Conservation (phyloP, 78 protist genomes). For the Dictyostelium citrinum region DNA sequence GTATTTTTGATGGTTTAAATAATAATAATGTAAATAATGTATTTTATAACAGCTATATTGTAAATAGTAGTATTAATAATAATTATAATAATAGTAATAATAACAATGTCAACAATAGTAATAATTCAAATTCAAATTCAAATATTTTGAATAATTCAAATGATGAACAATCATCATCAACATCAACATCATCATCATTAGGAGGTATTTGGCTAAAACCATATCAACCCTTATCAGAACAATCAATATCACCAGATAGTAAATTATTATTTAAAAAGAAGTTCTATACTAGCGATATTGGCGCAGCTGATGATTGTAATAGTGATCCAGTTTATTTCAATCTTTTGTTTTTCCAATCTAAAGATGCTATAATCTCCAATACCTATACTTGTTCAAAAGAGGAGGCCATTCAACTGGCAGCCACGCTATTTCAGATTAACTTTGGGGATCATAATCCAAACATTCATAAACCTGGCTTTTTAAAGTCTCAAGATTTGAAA, state of each 20-base stretch:
- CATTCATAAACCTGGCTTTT: constrained; percentile 76
- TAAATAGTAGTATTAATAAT: not conserved
- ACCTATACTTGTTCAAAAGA: constrained; percentile 69
- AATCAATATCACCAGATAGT: constrained; percentile 9
- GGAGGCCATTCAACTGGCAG: constrained; percentile 87
- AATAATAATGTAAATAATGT: constrained; percentile 40
- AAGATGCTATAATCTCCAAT: constrained; percentile 68
- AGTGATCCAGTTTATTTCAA: constrained; percentile 82
- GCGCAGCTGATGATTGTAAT: constrained; percentile 55
- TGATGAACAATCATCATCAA: not conserved
- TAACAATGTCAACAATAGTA: not conserved
- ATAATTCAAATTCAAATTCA: too few species aligned
- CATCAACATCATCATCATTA: not conserved
- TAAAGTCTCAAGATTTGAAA: constrained; percentile 62
- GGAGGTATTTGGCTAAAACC: constrained; percentile 71
- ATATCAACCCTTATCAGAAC: constrained; percentile 40
- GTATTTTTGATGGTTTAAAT: not conserved
- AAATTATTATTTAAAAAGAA: constrained; percentile 71
- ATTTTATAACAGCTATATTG: constrained; percentile 4
- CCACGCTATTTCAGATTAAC: constrained; percentile 80
- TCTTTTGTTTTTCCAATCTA: constrained; percentile 72
- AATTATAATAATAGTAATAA: not conserved
- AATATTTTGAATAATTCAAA: not conserved
- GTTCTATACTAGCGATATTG: constrained; percentile 49
- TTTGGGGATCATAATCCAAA: constrained; percentile 87